Evolutionary conservation across 129 eudicot species (phyloP).

Genomic region (Sambucus nigra): DNA sequence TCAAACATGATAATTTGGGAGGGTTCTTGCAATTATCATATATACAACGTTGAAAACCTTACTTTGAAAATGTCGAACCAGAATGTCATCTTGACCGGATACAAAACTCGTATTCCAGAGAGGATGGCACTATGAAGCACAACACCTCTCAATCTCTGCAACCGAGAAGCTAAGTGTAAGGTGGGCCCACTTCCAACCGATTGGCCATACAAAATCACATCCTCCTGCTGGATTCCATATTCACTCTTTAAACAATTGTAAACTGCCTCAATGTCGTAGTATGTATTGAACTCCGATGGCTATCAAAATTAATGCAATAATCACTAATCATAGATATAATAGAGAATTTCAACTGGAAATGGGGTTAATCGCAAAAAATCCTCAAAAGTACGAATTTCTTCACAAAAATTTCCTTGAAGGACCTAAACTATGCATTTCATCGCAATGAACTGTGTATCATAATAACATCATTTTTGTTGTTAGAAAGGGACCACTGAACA

Average conservation of each 20-base stretch:
- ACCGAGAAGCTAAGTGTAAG: constrained; percentile 73
- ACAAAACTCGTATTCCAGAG: constrained; percentile 83
- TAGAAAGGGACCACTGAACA: no score
- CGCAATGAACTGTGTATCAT: no score
- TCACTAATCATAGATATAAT: no score
- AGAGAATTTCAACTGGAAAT: no score
- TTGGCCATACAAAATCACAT: constrained; percentile 84
- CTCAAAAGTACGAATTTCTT: no score
- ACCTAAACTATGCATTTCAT: no score
- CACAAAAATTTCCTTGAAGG: no score
- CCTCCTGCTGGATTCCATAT: constrained; percentile 80
- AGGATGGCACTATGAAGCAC: constrained; percentile 94
- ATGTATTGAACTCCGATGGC: constrained; percentile 96
- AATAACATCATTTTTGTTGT: no score
- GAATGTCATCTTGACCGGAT: constrained; percentile 82
- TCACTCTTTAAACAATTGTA: constrained; percentile 71
- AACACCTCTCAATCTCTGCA: constrained; percentile 59
- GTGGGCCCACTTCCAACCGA: constrained; percentile 99
- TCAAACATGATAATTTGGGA: no score
- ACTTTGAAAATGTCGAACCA: constrained; percentile 98
- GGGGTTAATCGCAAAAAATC: no score
- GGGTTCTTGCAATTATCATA: no score
- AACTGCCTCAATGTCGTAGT: constrained; percentile 90
- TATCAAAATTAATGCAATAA: constrained; percentile 25
- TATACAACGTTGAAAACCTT: no score